phyloP scores from a whole-genome alignment of 192 early-diverging fungal genomes.

The Entrophospora sp. region DNA sequence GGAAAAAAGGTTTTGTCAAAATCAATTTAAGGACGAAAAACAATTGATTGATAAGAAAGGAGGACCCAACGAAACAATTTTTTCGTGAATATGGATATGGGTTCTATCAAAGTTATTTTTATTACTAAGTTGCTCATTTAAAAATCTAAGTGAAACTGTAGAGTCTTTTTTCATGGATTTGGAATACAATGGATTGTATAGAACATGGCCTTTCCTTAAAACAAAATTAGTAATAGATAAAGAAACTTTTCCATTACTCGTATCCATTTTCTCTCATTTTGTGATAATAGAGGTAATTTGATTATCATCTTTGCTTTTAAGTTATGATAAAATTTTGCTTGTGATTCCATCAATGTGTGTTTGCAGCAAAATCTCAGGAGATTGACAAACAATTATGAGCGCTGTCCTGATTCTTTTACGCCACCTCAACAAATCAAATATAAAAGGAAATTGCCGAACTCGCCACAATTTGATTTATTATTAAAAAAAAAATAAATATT shows the following conservation, averaged over 20 bases:
- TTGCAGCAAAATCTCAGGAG: too few species aligned
- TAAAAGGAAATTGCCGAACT: too few species aligned
- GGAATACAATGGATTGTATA: constrained; percentile 5
- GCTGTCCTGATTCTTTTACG: too few species aligned
- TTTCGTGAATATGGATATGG: constrained; percentile 9
- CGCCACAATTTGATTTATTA: too few species aligned
- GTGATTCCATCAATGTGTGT: too few species aligned
- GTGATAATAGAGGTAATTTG: constrained; percentile 12
- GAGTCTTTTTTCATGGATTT: constrained; percentile 15
- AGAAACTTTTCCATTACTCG: constrained; percentile 11
- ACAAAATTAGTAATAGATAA: constrained; percentile 15
- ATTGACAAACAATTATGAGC: too few species aligned
- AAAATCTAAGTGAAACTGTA: neutral
- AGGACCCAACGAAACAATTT: neutral
- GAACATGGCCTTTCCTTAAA: constrained; percentile 13
- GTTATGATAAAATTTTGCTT: too few species aligned
- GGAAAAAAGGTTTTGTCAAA: too few species aligned
- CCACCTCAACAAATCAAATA: too few species aligned
- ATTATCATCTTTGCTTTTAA: too few species aligned
- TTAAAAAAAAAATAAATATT: too few species aligned
- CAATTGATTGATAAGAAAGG: constrained; percentile 7
- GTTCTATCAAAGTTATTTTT: neutral
- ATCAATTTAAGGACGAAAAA: too few species aligned
- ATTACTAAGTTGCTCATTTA: neutral
- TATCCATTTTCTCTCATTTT: constrained; percentile 16